Conservation (phyloP, 2,329 filamentous ascomycete species). For the Xylariales sp. region DNA sequence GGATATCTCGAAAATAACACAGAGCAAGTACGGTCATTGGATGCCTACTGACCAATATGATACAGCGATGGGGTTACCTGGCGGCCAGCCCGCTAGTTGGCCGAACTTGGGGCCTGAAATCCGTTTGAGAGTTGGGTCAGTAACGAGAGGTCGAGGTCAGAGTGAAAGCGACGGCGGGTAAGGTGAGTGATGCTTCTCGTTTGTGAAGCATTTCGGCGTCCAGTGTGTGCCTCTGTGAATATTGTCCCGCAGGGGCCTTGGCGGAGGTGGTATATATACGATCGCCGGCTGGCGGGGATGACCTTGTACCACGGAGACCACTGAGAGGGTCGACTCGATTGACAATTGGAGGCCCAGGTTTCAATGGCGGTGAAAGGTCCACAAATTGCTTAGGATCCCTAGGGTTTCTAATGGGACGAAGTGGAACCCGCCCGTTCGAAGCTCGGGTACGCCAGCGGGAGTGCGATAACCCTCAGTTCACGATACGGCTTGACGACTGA, state of each 20-base stretch:
- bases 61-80: conserved; percentile 28
- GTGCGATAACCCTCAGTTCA: too few relatives aligned
- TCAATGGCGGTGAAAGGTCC: conserved; percentile 24
- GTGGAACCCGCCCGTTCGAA: conserved; percentile 19
- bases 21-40: conserved; percentile 18
- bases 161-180: conserved; percentile 17
- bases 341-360: conserved; percentile 9
- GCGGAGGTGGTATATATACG: conserved; percentile 17
- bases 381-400: conserved; percentile 13
- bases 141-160: conserved; percentile 14
- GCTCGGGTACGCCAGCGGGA: neutral
- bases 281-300: conserved; percentile 17
- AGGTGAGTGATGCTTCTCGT: conserved; percentile 17
- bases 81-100: conserved; percentile 21
- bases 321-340: neutral
- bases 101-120: conserved; percentile 17
- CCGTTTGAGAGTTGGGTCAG: conserved; percentile 12
- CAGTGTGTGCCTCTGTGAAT: conserved; percentile 14
- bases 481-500: conserved; percentile 1
- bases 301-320: conserved; percentile 9
- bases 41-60: conserved; percentile 37
- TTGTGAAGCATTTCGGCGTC: conserved; percentile 29
- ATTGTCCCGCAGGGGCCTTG: conserved; percentile 10
- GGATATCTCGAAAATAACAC: conserved; percentile 10
- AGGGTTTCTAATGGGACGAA: too few relatives aligned